A percentile compares a stretch with the other conserved stretches of the same genome.
phyloP scores from a whole-genome alignment of 805 yeast genomes.

The Kluyveromyces lactis region DNA sequence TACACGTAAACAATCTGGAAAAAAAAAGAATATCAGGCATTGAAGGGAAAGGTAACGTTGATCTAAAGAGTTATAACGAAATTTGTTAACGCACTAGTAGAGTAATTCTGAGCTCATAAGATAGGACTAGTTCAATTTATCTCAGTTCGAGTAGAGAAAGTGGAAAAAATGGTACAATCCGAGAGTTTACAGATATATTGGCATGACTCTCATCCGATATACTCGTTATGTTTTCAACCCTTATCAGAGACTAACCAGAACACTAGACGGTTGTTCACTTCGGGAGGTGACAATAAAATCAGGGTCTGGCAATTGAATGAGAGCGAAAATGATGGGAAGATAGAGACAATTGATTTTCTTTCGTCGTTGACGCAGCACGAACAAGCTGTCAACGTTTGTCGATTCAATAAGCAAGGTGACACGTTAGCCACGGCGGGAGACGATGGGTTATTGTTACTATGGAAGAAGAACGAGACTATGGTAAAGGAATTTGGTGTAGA shows the following conservation, averaged over 20 bases:
- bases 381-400: constrained; percentile 87
- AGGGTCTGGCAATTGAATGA: constrained; percentile 42
- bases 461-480: constrained; percentile 54
- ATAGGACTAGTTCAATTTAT: no score
- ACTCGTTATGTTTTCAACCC: constrained; percentile 58
- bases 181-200: constrained; percentile 28
- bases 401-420: constrained; percentile 65
- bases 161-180: constrained; percentile 1
- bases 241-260: constrained; percentile 10
- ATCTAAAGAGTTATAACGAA: no score
- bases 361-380: constrained; percentile 82
- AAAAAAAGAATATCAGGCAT: no score
- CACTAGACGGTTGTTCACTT: constrained; percentile 62
- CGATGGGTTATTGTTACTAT: constrained; percentile 80
- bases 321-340: constrained; percentile 15
- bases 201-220: constrained; percentile 64
- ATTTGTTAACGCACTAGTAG: no score
- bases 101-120: no score
- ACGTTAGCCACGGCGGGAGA: constrained; percentile 87
- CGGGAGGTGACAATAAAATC: constrained; percentile 92
- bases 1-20: no score
- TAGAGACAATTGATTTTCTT: constrained; percentile 58
- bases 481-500: constrained; percentile 52
- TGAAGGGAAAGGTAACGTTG: no score
- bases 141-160: no score